Base-by-base conservation (phyloP, 2,329 filamentous ascomycete genomes). In the Epichloe scottii region DNA sequence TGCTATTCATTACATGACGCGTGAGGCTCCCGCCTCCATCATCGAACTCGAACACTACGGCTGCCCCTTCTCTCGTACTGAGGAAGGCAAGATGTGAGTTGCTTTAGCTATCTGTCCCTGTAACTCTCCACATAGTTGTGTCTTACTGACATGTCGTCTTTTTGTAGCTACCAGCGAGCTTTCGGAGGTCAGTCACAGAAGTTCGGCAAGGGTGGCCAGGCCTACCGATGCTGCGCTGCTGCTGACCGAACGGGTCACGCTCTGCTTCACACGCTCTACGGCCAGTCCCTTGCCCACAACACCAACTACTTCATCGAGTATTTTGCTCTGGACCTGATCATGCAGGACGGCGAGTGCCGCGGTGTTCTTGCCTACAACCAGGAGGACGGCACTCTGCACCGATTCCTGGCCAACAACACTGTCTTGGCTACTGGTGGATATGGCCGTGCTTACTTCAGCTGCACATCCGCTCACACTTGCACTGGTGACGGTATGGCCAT, bases 301-400 rank as follows among this genome's bases (percentile, higher is more conserved):
- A 96, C 91, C 66, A 96, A 96, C 78, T 98, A 96, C 80, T 97
- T 98, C 74, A 96, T 98, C 70, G 93, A 97, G 73, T 97, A 90
- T 79, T 98, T 97, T 69, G 93, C 90, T 62, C 80, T 95, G 59
- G 93, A 97, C 68, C 75, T 97, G 71, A 86, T 98, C 63, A 97
- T 97, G 93, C 86, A 96, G 74, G 87, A 94, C 63, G 91, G 91
- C 55, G 87, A 91, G 71, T 97, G 91, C 78, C 90, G 90, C 60
- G 93, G 93, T 81, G 87, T 97, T 59, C 78, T 97, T 59, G 91
- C 91, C 54, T 96, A 96, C 75, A 97, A 96, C 80, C 90, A 96
- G 74, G 91, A 98, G 74, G 93, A 98, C 66, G 93, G 93, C 58
- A 97, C 91, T 34, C 83, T 97, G 55, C 93, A 98, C 77, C 84